Evolutionary conservation across 2,329 filamentous ascomycete genomes (phyloP).

Genomic region (Zymoseptoria passerinii): DNA sequence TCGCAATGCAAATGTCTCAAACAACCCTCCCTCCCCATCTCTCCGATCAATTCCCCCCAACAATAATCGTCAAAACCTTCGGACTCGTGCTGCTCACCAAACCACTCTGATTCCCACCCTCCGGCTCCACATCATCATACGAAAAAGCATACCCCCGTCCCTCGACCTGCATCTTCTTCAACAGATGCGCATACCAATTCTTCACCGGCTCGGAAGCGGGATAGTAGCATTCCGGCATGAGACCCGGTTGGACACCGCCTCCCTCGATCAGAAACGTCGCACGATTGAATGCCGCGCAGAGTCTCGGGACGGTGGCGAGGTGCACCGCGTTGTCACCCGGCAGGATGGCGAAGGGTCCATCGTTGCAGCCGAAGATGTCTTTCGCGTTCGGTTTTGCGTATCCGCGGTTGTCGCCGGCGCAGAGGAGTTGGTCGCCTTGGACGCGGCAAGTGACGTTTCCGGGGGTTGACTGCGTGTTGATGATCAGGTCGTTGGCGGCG

Average conservation of each 20-base stretch:
- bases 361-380: conserved; percentile 61
- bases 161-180: conserved; percentile 53
- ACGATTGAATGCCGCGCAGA: conserved; percentile 68
- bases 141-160: conserved; percentile 58
- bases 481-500: conserved; percentile 38
- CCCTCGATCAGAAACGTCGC: conserved; percentile 52
- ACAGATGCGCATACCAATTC: conserved; percentile 51
- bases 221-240: conserved; percentile 31
- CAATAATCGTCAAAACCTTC: conserved; percentile 37
- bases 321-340: conserved; percentile 34
- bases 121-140: conserved; percentile 57
- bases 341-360: conserved; percentile 48
- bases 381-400: conserved; percentile 50
- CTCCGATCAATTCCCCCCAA: conserved; percentile 35
- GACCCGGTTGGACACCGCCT: conserved; percentile 41
- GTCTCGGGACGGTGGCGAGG: conserved; percentile 57
- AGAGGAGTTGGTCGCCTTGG: conserved; percentile 34
- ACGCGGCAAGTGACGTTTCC: conserved; percentile 50
- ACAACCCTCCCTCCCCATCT: background rate
- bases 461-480: conserved; percentile 55
- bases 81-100: conserved; percentile 39
- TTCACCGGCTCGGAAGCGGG: conserved; percentile 33
- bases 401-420: conserved; percentile 30
- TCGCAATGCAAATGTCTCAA: background rate
- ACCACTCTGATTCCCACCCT: conserved; percentile 42